Conservation (phyloP, 768 basidiomycete species). For the Kwoniella bestiolae region DNA sequence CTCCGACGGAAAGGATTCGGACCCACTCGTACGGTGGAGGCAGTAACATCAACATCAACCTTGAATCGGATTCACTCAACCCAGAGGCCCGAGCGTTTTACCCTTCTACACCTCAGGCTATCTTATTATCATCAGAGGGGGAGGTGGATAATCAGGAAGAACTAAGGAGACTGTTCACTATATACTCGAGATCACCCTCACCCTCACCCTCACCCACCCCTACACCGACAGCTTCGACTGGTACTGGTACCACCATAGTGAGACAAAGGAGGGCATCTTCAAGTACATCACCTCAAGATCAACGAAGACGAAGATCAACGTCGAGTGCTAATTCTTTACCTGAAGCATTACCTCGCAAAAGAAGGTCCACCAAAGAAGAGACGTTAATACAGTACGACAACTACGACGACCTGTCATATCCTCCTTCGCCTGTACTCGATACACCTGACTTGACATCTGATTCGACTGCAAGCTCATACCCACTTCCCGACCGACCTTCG, state of each 20-base stretch:
- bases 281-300: background rate
- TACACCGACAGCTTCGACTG: background rate
- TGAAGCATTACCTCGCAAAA: background rate
- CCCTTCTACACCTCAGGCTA: background rate
- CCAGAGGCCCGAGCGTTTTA: background rate
- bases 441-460: conserved; percentile 22
- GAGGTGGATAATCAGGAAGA: background rate
- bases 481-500: background rate
- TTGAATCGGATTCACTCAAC: conserved; percentile 1
- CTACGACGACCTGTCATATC: no score
- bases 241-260: background rate
- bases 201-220: background rate
- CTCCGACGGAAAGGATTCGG: background rate
- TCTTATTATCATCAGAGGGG: background rate
- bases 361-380: background rate
- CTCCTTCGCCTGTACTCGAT: conserved; percentile 3
- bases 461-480: background rate
- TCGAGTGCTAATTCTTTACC: background rate
- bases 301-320: background rate
- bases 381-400: background rate
- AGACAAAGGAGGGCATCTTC: background rate
- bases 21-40: background rate
- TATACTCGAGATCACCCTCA: background rate
- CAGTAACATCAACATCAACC: background rate
- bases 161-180: background rate